A percentile compares a stretch with the other conserved stretches of the same genome.
Conservation (phyloP, 257 asterid species). For the Echites panduratus region DNA sequence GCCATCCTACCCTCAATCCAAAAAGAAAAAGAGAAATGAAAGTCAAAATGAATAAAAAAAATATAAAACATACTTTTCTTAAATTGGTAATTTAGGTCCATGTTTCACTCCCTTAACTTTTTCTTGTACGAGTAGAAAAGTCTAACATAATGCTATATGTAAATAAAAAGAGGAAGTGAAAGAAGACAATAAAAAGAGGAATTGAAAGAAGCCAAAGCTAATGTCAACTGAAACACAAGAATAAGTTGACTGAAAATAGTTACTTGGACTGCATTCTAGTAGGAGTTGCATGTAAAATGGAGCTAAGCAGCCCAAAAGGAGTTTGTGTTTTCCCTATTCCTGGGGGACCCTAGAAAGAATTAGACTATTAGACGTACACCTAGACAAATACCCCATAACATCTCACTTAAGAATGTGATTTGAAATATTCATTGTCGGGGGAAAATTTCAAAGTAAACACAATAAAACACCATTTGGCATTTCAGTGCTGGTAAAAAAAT, state of each 20-base stretch:
- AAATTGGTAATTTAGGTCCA: constrained; percentile 54
- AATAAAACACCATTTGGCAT: too few species aligned
- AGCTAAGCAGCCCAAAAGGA: constrained; percentile 90
- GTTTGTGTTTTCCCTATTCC: constrained; percentile 99
- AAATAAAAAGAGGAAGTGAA: too few species aligned
- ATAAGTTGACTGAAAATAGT: too few species aligned
- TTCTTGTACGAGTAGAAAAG: constrained; percentile 47
- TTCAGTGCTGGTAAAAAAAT: too few species aligned
- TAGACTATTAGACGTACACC: constrained; percentile 26
- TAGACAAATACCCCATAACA: neutral
- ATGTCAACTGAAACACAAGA: constrained; percentile 4
- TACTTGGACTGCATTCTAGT: constrained; percentile 79
- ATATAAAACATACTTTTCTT: constrained; percentile 58
- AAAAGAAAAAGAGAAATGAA: neutral
- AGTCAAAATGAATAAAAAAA: neutral
- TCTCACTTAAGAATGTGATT: too few species aligned
- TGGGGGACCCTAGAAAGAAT: constrained; percentile 87
- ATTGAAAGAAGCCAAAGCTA: too few species aligned
- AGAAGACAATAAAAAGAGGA: neutral
- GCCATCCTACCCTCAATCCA: too few species aligned
- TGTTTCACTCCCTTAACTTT: constrained; percentile 38
- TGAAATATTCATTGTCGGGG: too few species aligned
- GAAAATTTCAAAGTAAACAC: too few species aligned
- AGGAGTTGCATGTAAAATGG: constrained; percentile 96
- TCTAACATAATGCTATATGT: too few species aligned